Percentiles rank a stretch among this genome's conserved stretches.
Conservation (phyloP, 169 alveolate species). For the Perkinsus chesapeaki region DNA sequence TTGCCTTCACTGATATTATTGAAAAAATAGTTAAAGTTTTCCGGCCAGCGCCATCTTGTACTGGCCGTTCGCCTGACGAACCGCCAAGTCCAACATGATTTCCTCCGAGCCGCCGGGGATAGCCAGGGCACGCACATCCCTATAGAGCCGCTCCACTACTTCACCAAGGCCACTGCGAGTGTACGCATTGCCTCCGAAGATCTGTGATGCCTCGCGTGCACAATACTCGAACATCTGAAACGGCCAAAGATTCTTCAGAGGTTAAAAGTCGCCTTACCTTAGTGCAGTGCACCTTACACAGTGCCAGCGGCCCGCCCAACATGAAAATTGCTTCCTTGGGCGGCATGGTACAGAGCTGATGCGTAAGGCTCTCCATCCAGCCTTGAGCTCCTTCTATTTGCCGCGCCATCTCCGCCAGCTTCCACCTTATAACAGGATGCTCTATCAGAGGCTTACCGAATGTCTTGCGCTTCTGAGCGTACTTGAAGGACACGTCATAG, state of each 20-base stretch:
- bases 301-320: slow-evolving; percentile 31
- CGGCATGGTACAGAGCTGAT: slow-evolving; percentile 6
- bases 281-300: slow-evolving; percentile 21
- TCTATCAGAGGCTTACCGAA: slow-evolving; percentile 28
- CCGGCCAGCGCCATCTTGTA: background rate
- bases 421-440: slow-evolving; percentile 37
- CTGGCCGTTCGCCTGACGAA: slow-evolving; percentile 22
- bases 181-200: slow-evolving; percentile 40
- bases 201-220: slow-evolving; percentile 28
- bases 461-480: slow-evolving; percentile 5
- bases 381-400: slow-evolving; percentile 23
- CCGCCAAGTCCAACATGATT: slow-evolving; percentile 35
- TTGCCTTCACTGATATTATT: background rate
- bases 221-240: slow-evolving; percentile 21
- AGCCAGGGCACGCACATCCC: slow-evolving; percentile 34
- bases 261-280: background rate
- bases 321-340: slow-evolving; percentile 11
- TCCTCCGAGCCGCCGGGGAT: slow-evolving; percentile 40
- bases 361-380: slow-evolving; percentile 27
- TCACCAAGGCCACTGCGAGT: slow-evolving; percentile 23
- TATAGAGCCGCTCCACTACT: slow-evolving; percentile 29
- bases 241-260: background rate
- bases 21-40: background rate
- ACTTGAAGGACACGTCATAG: slow-evolving; percentile 20
- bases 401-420: slow-evolving; percentile 34